Evolutionary conservation across 176 grass and related monocot genomes (phyloP).

Genomic region (Saccharum officinarum): DNA sequence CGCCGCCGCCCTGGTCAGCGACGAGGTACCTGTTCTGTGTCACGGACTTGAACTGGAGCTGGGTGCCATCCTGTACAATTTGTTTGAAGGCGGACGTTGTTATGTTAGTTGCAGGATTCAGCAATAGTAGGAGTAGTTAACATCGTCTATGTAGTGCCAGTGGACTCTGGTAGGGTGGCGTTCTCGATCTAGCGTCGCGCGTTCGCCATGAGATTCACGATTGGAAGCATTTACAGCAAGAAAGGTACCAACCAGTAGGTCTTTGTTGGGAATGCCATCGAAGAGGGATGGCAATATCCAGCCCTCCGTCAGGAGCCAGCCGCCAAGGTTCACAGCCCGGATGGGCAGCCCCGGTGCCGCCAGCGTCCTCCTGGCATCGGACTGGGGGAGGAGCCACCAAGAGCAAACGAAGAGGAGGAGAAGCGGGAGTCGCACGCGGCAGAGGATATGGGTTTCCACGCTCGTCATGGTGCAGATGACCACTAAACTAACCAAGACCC

Average conservation of each 20-base stretch:
- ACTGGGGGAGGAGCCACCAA: neutral
- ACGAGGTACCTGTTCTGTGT: conserved; percentile 42
- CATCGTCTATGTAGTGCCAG: neutral
- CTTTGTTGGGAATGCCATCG: conserved; percentile 62
- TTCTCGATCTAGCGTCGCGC: neutral
- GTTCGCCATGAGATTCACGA: neutral
- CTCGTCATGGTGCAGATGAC: neutral
- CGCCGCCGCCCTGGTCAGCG: conserved; percentile 60
- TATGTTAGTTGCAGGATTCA: neutral
- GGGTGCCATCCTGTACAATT: conserved; percentile 49
- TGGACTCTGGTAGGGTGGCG: neutral
- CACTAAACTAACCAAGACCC: neutral
- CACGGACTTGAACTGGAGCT: conserved; percentile 69
- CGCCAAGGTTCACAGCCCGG: conserved; percentile 65
- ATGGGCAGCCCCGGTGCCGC: neutral
- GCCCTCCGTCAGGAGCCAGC: conserved; percentile 75
- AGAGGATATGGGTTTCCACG: too few relatives aligned
- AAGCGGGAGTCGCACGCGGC: neutral
- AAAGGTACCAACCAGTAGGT: conserved; percentile 35
- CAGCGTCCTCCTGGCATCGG: neutral
- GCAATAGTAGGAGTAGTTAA: neutral
- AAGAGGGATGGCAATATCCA: conserved; percentile 78
- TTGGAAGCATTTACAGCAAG: neutral
- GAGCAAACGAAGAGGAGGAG: neutral
- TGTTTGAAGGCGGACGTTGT: too few relatives aligned